Conservation (phyloP, 805 yeast genomes). For the Ogataea nonfermentans region DNA sequence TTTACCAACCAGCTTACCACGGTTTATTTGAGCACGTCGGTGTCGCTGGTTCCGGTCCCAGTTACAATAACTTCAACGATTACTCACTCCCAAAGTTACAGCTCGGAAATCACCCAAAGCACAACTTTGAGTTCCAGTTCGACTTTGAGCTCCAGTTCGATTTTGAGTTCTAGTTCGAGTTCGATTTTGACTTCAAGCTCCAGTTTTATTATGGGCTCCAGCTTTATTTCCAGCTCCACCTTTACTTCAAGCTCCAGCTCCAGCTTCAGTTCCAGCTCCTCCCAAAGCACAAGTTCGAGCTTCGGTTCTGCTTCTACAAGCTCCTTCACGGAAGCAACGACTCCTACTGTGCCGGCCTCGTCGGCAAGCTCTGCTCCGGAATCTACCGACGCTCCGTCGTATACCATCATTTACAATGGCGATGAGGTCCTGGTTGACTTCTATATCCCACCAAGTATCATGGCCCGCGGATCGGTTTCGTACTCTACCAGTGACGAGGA, state of each 20-base stretch:
- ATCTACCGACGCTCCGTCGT: slow-evolving; percentile 12
- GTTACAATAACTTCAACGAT: background rate
- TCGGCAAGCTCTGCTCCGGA: background rate
- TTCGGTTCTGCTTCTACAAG: background rate
- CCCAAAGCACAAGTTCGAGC: slow-evolving; percentile 1
- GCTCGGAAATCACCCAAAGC: no score
- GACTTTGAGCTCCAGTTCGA: no score
- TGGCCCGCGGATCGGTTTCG: slow-evolving; percentile 6
- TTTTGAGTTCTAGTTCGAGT: no score
- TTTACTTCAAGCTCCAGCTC: background rate
- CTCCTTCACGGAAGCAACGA: background rate
- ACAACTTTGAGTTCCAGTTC: no score
- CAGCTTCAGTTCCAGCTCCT: background rate
- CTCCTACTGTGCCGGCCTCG: background rate
- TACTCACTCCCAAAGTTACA: background rate
- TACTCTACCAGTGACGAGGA: slow-evolving; percentile 5
- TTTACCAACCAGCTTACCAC: slow-evolving; percentile 7
- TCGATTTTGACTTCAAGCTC: no score
- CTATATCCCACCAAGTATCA: slow-evolving; percentile 10
- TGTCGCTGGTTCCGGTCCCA: slow-evolving; percentile 1
- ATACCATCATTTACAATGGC: slow-evolving; percentile 7
- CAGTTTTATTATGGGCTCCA: background rate
- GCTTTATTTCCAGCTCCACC: background rate
- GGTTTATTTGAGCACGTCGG: slow-evolving; percentile 4
- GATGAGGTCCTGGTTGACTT: slow-evolving; percentile 7